Base-by-base conservation (phyloP, 2,329 filamentous ascomycete species). In the Penicillium vulpinum region DNA sequence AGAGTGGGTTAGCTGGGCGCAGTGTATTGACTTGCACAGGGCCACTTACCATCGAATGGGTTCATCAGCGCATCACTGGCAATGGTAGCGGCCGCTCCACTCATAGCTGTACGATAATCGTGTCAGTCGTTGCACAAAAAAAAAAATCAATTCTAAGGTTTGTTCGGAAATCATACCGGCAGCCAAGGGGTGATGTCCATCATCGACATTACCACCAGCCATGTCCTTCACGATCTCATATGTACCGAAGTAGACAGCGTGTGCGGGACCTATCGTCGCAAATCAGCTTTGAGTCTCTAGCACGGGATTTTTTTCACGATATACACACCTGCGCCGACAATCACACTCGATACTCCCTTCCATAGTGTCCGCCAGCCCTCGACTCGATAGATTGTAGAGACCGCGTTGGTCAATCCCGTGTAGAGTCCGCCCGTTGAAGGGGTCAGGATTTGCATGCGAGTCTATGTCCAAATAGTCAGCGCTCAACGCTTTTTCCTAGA, bases 61-160 rank as follows among this genome's bases (percentile, higher is more conserved):
- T 97, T 99, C 94, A 99, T 99, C 64, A 99, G 86, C 53, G 94
- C 94, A 80, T 99, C 94, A 74, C 92, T 97, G 35, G 93, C 91
- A 73, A 97, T 97, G 8, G 94, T 97, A 63, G 94, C 94, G 67
- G 90, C 90, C 59, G 94, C 93, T 77, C 94, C 94, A 72, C 92
- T 96, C 61, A 91, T 88, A 60, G 91, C 94, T 96, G 48, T 24
- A 60, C 31, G 13, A 35, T 7, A 48, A 31, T 18, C 38, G 43
- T 9, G 51, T 65, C 39, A 65, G 59, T 51, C 21, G 51, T 33
- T 56, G 9, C 44, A 26, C 29, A n/a, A 35, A 18, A 21, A 43
- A 22, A n/a, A 21, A 43, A 22, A n/a, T 7, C 15, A 24, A 43
- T 22, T 18, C 31, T 16, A 24, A 22, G 33, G 16, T 13, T 13